Base-by-base conservation (phyloP, 768 basidiomycete species). In the Scleroderma citrinum region DNA sequence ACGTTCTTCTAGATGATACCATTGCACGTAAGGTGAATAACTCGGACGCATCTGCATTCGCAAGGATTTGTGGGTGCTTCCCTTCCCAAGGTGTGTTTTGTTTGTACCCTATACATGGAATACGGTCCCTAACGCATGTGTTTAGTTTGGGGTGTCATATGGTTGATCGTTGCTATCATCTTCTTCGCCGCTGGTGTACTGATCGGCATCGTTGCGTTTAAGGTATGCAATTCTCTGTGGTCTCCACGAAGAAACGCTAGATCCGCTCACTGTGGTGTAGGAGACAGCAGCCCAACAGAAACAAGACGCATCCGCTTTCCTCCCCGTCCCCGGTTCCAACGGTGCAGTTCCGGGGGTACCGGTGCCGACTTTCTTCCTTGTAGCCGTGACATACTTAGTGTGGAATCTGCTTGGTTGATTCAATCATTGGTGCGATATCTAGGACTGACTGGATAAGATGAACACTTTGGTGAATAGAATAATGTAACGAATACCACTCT, bases 1-100 rank as follows among this genome's bases (percentile, higher is more conserved):
- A 51, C 26, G 2, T 8, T 19, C 26, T 26, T 14, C 17, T 58
- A 86, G 92, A 91, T 63, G 90, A 92, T 58, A 92, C 90, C 11
- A 79, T 92, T 44, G 78, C 83, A 3, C 75, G 89, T 40, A 91
- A 91, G 64, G 81, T 88, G 52, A 92, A 93, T 56, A 76, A 77
- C n/a, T 89, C 87, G 16, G 92, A 95, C 59, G 92, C 92, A 1
- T 83, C 84, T 3, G 82, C 82, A 8, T 95, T 92, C 58, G 87
- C 92, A 2, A 71, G 82, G 16, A 80, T 90, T 41, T 93, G 87
- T 57, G 90, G 88, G 20, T 93, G 90, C 66, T 92, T 79, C 61
- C 87, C 88, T 16, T 87, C 89, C 4, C 81, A 77, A 81, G 84
- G 87, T 85, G 30, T 29, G 62, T 53, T 3, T 38, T 31, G 41